Base-by-base conservation (phyloP, 768 basidiomycete genomes). In the Chalciporus chontae region DNA sequence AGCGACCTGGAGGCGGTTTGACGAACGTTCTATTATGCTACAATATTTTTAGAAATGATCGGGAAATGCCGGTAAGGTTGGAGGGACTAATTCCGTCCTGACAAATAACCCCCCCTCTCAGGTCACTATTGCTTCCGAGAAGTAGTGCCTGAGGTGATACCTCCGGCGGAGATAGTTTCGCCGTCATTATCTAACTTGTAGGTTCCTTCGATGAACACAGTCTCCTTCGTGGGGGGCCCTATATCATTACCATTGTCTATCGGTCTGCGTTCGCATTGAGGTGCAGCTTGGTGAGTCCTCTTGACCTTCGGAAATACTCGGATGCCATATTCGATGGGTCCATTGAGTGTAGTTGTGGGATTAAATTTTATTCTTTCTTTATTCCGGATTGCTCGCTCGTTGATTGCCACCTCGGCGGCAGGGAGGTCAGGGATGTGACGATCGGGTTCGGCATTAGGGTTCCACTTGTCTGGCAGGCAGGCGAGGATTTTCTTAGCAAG, bases 211-310 rank as follows among this genome's bases (percentile, higher is more conserved):
- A 29, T 5, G 7, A 29, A 8, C 10, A 29, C 27, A 6, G 5
- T 29, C 1, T 8, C 27, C 5, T 29, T 21, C 4, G 21, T 21
- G 21, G 21, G 21, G 21, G 21, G 21, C 4, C 21, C 4, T 21
- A 21, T 4, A 21, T 21, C 4, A 21, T 2, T 21, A 21, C 4
- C 21, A 21, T 2, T 21, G 21, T 2, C 21, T 21, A 21, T 21
- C 4, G 2, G 21, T 21, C 21, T 4, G 21, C 4, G 21, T 21
- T 4, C 21, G 26, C 8, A 11, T 31, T 9, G 29, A 11, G 29
- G 39, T 6, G 26, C 7, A 87, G 69, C 58, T 87, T 91, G 26
- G 37, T 17, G 18, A 17, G n/a, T 17, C 8, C 17, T 38, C 2
- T 5, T 38, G 1, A 8, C 26, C 6, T 19, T n/a, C 6, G 40